Base-by-base conservation (phyloP, 2,329 filamentous ascomycete genomes). In the Colletotrichum salicis region DNA sequence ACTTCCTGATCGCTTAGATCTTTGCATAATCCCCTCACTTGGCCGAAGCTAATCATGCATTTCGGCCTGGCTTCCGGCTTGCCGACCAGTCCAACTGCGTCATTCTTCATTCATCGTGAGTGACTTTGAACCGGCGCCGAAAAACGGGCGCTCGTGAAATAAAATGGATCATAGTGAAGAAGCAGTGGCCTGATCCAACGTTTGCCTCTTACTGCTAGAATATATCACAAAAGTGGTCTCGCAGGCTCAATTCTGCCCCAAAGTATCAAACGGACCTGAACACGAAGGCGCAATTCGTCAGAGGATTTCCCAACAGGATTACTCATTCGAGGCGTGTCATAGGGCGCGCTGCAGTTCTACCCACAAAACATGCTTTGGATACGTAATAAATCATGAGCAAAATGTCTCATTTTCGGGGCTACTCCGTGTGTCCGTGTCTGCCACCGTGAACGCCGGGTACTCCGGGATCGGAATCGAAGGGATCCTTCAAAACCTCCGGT, bases 41-140 rank as follows among this genome's bases (percentile, higher is more conserved):
- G 24, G 37, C 22, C 27, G 65, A 71, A 64, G 64, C 65, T 60
- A 71, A 69, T 64, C 33, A 51, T 64, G 69, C 69, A 71, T 51
- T 54, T 58, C 54, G 65, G 59, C 52, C 15, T 55, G 57, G 4
- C 29, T 45, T 52, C 51, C 58, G 52, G 57, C 27, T 11, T 24
- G 10, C 65, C 31, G 54, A 69, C 31, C 15, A 35, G 37, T 27
- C 33, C 8, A 52, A 12, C 24, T 37, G 41, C 57, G 58, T 71
- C 68, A 71, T 54, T 52, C 13, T 8, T 41, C 51, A 19, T 64
- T 48, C 2, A n/a, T 5, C 11, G 15, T 8, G 27, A 33, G n/a
- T 27, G 52, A 31, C 37, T n/a, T 54, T 22, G 31, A 56, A 4
- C 24, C 7, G 6, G n/a, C 19, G 48, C 61, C 52, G n/a, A 29